These are phyloP conservation scores for Epichloe aotearoae DNA, from an alignment of 2,329 filamentous ascomycete genomes.

Conservation along the genomic window DNA sequence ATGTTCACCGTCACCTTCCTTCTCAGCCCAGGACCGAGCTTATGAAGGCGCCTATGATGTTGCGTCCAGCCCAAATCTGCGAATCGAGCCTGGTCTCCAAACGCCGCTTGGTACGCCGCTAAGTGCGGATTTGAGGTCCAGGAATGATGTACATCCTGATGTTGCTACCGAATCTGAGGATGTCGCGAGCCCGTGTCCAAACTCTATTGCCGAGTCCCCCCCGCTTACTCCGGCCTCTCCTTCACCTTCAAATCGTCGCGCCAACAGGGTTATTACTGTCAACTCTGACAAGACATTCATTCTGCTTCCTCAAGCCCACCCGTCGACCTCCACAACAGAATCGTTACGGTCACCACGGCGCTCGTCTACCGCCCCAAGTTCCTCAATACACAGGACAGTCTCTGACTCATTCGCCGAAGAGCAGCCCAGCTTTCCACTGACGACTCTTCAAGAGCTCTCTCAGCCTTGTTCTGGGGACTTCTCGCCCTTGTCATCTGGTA, in stretches of 20 bases:
- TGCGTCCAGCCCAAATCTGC: not conserved
- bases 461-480: slow-evolving; percentile 1
- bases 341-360: slow-evolving; percentile 26
- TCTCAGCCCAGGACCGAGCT: not conserved
- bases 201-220: not conserved
- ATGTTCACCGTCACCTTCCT: not conserved
- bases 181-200: not conserved
- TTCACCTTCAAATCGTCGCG: slow-evolving; percentile 16
- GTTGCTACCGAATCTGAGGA: not conserved
- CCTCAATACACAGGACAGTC: slow-evolving; percentile 26
- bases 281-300: slow-evolving; percentile 48
- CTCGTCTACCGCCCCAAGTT: slow-evolving; percentile 31
- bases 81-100: not conserved
- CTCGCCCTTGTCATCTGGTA: slow-evolving; percentile 10
- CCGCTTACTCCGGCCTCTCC: slow-evolving; percentile 10
- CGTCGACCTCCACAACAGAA: slow-evolving; percentile 16
- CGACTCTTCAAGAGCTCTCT: slow-evolving; percentile 29
- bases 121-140: not conserved
- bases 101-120: not conserved
- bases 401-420: slow-evolving; percentile 25
- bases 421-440: slow-evolving; percentile 34
- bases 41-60: not conserved
- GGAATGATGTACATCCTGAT: not conserved
- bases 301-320: slow-evolving; percentile 25
- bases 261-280: slow-evolving; percentile 31